Base-by-base conservation (phyloP, 2,329 filamentous ascomycete genomes). In the Aspergillus oerlinghausenensis region DNA sequence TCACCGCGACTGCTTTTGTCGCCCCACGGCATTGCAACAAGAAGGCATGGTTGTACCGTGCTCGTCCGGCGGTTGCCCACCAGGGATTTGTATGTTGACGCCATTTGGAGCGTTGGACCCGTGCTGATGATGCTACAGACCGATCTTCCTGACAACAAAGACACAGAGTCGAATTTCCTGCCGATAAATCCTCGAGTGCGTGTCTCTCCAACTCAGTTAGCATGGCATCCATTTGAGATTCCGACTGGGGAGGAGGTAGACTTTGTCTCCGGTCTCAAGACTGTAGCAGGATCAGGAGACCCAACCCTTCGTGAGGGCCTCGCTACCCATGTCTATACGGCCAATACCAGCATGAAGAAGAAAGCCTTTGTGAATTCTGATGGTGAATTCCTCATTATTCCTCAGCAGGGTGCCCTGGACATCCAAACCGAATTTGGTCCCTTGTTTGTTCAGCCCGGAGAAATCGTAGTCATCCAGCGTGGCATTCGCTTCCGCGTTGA, bases 361-460 rank as follows among this genome's bases (percentile, higher is more conserved):
- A 77, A 80, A 57, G 82, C 82, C 1, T 84, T 84, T 66, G 84
- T 82, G 63, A 83, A 80, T 47, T 82, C 84, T 1, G 87, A 89
- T 58, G 87, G 87, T 17, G 86, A 89, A 43, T 71, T 86, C 58
- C 74, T 88, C 52, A 85, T 89, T 49, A 79, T 88, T 2, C 84
- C 82, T 0, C 86, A 89, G 58, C 80, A 85, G 60, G 87, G 87
- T 11, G 76, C 81, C 0, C 76, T 89, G 1, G 83, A 88, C 61
- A 85, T 89, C 49, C 85, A 87, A 65, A 89, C 87, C 2, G 87
- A 89, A 65, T 79, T 88, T 17, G 87, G 87, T 4, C 79, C 78
- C 26, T 69, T 88, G 0, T 79, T 85, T 51, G 84, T 88, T 4
- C 83, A 85, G 3, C 86, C 85, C 0, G 85, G 85, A n/a, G 87